Evolutionary conservation across 2,329 filamentous ascomycete species (phyloP), one percentile per base, ranked within the genome.

Genomic region (Cladosporium sp.): DNA sequence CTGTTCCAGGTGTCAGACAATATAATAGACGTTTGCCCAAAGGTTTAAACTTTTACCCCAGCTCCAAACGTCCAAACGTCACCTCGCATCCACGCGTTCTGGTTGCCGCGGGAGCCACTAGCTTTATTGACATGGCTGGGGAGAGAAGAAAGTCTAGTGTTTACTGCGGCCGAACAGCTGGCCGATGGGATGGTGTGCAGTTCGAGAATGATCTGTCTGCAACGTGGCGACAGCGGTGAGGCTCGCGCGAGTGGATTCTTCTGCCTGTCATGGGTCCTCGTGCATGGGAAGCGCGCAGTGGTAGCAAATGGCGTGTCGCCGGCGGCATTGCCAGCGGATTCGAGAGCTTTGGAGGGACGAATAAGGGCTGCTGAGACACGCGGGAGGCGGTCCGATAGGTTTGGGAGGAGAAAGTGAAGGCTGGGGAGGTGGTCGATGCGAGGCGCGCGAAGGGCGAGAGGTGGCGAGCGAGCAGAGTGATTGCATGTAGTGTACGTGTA

Each of bases 201-300:
- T 25, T 36, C 34, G 23, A 23, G 43, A 30, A 21, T 7, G 14
- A 26, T 51, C 23, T 58, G 25, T 28, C 18, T 23, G 49, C 48
- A 36, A 63, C 60, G 49, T 63, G 49, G 60, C 34, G 34, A 32
- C 18, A 56, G 60, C 60, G 60, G 60, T 63, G 49, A 63, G 60
- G 60, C 60, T 63, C n/a, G 21, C 13, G 5, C 49, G 23, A 46
- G 60, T 63, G 49, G 59, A 28, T 23, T n/a, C 14, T 25, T 39
- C 21, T 39, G n/a, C 11, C n/a, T 30, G 28, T 16, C 28, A 57
- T 58, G 56, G 48, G 48, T 21, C 32, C 13, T n/a, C 23, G 32
- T 63, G 60, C 60, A 63, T 46, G 32, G 18, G 49, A 63, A 63
- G 60, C 34, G 60, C 10, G 49, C 58, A 39, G 48, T 32, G 60